Base-by-base conservation (phyloP, 371 early-diverging fungal species). In the Cokeromyces recurvatus region DNA sequence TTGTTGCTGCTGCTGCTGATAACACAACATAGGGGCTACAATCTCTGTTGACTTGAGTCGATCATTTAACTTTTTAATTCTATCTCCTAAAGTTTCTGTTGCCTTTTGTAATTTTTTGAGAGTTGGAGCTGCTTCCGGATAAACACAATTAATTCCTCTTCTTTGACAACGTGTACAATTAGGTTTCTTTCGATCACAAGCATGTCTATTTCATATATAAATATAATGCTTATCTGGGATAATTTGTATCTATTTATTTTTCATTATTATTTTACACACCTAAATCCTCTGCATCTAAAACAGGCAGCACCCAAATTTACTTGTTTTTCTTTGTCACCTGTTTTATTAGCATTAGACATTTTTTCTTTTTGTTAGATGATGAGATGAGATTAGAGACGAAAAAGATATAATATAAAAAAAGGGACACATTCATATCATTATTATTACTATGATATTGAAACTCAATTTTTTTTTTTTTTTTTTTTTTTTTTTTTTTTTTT, bases 241-340 rank as follows among this genome's bases (percentile, higher is more conserved):
- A n/a, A n/a, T n/a, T n/a, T n/a, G n/a, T n/a, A n/a, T n/a, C n/a
- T n/a, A n/a, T n/a, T n/a, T n/a, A n/a, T n/a, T n/a, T n/a, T n/a
- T n/a, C n/a, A n/a, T n/a, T n/a, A n/a, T n/a, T n/a, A n/a, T n/a
- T n/a, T n/a, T n/a, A n/a, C n/a, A 42, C 59, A 61, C 71, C 71
- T 63, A 37, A 72, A 72, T 4, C 72, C 72, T 59, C 72, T 46
- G 42, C 72, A 72, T 2, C 72, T 63, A 47, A 59, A 72, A 31
- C 72, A 72, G 25, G 72, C 72, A 48, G 72, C 64, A 24, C 64
- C 38, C 29, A 38, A 25, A 32, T n/a, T 34, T 44, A n/a, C 27
- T 37, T 42, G 51, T 15, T 50, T 42, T 10, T 45, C 46, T 7
- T 43, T 43, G 17, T 43, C 43, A 9, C 35, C 25, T 35, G 41